Evolutionary conservation across 1,139 yeast genomes (phyloP).

Genomic region (Suhomyces kunorum): DNA sequence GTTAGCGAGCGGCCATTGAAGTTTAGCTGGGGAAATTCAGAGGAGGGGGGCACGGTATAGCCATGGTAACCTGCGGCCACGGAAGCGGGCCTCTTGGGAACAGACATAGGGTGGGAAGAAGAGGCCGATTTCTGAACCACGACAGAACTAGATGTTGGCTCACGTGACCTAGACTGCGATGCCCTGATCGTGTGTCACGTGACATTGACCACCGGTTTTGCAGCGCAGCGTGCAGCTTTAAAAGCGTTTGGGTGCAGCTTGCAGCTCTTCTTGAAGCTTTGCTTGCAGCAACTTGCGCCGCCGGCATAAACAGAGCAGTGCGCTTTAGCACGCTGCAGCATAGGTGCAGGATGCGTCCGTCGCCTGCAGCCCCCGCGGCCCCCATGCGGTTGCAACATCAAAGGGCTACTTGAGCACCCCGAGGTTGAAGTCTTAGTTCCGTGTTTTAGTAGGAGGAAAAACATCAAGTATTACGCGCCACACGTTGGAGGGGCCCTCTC

Average conservation of each 20-base stretch:
- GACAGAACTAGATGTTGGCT: background rate
- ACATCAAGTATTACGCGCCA: too few species aligned
- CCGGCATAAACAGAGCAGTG: too few species aligned
- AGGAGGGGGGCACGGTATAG: constrained; percentile 2
- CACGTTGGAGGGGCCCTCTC: too few species aligned
- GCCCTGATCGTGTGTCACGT: background rate
- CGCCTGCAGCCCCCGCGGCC: too few species aligned
- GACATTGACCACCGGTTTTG: background rate
- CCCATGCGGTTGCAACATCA: too few species aligned
- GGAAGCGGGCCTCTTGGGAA: constrained; percentile 3
- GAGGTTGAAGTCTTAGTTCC: too few species aligned
- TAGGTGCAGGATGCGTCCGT: too few species aligned
- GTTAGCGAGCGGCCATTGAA: constrained; percentile 8
- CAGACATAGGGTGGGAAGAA: constrained; percentile 4
- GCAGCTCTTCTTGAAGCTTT: too few species aligned
- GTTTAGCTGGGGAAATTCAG: constrained; percentile 2
- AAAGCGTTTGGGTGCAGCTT: background rate
- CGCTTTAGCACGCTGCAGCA: too few species aligned
- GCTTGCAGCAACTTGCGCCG: too few species aligned
- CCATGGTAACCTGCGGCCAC: constrained; percentile 4
- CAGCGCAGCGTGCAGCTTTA: background rate
- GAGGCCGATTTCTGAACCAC: background rate
- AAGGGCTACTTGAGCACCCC: too few species aligned
- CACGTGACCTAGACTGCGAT: background rate
- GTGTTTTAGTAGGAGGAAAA: too few species aligned